A percentile compares a stretch with the other conserved stretches of the same genome.
phyloP scores from a whole-genome alignment of 176 grass and related monocot species.

The Aegilops speltoides region DNA sequence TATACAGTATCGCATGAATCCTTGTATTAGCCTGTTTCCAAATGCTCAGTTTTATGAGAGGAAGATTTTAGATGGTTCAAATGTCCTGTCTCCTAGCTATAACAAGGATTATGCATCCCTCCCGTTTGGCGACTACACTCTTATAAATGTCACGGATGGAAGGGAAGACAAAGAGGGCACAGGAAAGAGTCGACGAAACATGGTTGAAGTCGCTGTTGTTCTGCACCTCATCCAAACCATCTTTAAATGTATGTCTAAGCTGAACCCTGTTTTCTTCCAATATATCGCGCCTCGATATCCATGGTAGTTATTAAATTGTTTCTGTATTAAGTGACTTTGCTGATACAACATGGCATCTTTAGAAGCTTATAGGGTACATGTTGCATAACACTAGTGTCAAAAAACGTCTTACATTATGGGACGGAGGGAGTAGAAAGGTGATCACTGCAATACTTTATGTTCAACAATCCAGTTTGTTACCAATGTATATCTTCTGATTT shows the following conservation, averaged over 20 bases:
- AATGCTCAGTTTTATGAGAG: too few species aligned
- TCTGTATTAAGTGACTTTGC: background rate
- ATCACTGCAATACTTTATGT: background rate
- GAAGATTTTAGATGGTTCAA: too few species aligned
- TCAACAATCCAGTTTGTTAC: background rate
- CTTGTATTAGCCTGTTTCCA: too few species aligned
- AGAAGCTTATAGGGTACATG: background rate
- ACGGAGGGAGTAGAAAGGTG: too few species aligned
- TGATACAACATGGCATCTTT: background rate
- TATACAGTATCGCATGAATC: too few species aligned
- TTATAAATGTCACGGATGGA: too few species aligned
- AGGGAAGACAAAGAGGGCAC: too few species aligned
- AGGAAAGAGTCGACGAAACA: constrained; percentile 51
- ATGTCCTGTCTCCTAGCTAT: too few species aligned
- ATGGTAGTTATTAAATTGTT: background rate
- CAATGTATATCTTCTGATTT: background rate
- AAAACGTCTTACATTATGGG: too few species aligned
- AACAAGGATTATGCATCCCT: too few species aligned
- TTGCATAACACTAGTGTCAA: too few species aligned
- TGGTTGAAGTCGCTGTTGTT: constrained; percentile 72
- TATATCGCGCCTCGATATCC: background rate
- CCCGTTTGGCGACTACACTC: too few species aligned
- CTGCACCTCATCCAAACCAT: constrained; percentile 50
- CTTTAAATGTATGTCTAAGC: constrained; percentile 51
- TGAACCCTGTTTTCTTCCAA: background rate